Evolutionary conservation across 345 rosid genomes (phyloP).

Genomic region (Sonneratia caseolaris): DNA sequence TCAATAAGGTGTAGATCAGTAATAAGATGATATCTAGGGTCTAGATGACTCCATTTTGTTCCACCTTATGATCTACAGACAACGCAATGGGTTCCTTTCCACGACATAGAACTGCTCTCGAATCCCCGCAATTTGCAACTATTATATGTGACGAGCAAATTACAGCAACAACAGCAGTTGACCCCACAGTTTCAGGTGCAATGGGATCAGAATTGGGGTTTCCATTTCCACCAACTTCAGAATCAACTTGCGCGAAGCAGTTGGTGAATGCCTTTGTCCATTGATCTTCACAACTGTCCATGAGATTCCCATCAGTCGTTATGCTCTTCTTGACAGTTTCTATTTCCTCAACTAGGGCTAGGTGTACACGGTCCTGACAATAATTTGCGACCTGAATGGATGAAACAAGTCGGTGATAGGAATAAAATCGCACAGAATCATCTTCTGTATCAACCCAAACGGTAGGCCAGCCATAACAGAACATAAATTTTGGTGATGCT

Average conservation of each 20-base stretch:
- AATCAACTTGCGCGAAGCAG: constrained; percentile 71
- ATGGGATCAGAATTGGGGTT: constrained; percentile 33
- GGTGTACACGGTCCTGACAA: constrained; percentile 63
- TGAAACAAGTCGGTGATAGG: neutral
- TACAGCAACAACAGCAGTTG: constrained; percentile 85
- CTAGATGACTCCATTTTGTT: constrained; percentile 3
- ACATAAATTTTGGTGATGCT: neutral
- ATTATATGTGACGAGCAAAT: constrained; percentile 78
- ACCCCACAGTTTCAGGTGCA: constrained; percentile 96
- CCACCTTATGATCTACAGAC: constrained; percentile 92
- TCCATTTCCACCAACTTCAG: constrained; percentile 58
- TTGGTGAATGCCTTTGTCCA: constrained; percentile 70
- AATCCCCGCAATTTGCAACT: constrained; percentile 94
- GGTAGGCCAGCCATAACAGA: neutral
- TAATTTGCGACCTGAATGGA: constrained; percentile 73
- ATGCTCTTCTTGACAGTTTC: constrained; percentile 30
- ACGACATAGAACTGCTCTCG: constrained; percentile 89
- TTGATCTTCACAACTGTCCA: constrained; percentile 55
- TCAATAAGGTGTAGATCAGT: neutral
- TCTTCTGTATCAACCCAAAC: neutral
- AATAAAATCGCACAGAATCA: neutral
- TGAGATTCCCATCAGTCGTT: constrained; percentile 29
- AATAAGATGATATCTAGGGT: neutral
- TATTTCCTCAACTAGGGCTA: constrained; percentile 62
- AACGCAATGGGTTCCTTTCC: constrained; percentile 88